These are phyloP conservation scores for Fusarium sp. DNA, from an alignment of 2,329 filamentous ascomycete genomes.

Conservation along the genomic window DNA sequence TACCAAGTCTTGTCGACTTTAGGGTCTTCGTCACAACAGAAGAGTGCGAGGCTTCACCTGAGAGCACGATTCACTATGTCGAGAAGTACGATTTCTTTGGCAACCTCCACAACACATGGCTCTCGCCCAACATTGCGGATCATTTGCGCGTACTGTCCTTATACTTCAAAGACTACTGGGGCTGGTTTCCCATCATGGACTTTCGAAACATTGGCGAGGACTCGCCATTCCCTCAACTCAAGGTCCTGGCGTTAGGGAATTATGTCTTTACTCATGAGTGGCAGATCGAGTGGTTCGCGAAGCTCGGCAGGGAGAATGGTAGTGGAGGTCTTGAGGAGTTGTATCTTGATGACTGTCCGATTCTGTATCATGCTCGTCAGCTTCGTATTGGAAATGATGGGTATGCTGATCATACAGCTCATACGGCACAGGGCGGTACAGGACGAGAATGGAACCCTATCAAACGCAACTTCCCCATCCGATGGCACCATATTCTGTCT, in stretches of 20 bases:
- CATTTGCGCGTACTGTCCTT: slow-evolving; percentile 52
- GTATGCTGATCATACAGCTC: not conserved
- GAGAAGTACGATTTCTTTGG: slow-evolving; percentile 36
- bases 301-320: slow-evolving; percentile 40
- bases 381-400: not conserved
- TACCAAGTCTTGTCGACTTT: not conserved
- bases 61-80: not conserved
- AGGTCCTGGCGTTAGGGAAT: slow-evolving; percentile 52
- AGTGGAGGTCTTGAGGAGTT: slow-evolving; percentile 48
- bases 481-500: slow-evolving; percentile 24
- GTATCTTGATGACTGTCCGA: slow-evolving; percentile 55
- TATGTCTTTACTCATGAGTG: slow-evolving; percentile 55
- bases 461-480: not conserved
- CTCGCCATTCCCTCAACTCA: slow-evolving; percentile 50
- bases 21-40: slow-evolving; percentile 1
- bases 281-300: slow-evolving; percentile 58
- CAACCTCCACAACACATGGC: slow-evolving; percentile 35
- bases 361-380: slow-evolving; percentile 36
- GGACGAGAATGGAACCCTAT: accelerated
- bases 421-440: not conserved
- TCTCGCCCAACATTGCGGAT: slow-evolving; percentile 15
- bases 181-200: slow-evolving; percentile 53
- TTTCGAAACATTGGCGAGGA: slow-evolving; percentile 33
- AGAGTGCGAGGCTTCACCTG: not conserved
- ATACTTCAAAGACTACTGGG: slow-evolving; percentile 50